Percentiles rank a stretch among this genome's conserved stretches.
Evolutionary conservation across 2,329 filamentous ascomycete species (phyloP).

Genomic region (Geosmithia flava): DNA sequence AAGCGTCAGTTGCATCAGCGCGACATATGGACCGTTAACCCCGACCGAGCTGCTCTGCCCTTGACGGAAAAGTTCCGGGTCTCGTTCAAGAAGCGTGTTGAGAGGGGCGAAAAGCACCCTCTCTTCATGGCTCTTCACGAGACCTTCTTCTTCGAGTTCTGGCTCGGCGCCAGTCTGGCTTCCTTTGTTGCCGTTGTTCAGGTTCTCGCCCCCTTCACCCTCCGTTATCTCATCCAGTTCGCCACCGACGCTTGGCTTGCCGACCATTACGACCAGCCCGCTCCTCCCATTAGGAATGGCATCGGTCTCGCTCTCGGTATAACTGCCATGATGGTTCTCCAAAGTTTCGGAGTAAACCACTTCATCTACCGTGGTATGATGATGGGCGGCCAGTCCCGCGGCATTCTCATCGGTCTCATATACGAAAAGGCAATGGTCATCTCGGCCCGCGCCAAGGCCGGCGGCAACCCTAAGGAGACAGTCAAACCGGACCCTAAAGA

Average conservation of each 20-base stretch:
- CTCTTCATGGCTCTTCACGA: constrained; percentile 76
- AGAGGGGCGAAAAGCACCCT: constrained; percentile 58
- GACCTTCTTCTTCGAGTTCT: constrained; percentile 74
- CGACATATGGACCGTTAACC: constrained; percentile 86
- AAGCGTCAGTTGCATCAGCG: constrained; percentile 69
- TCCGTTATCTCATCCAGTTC: constrained; percentile 80
- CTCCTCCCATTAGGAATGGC: constrained; percentile 61
- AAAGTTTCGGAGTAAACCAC: constrained; percentile 74
- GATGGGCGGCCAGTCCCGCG: constrained; percentile 73
- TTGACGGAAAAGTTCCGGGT: constrained; percentile 54
- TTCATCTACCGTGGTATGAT: constrained; percentile 92
- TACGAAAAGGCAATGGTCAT: constrained; percentile 90
- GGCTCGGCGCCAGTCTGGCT: constrained; percentile 69
- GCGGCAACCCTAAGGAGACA: constrained; percentile 33
- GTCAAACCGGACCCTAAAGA: constrained; percentile 19
- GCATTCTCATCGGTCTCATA: constrained; percentile 71
- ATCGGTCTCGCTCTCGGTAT: constrained; percentile 78
- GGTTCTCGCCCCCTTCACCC: constrained; percentile 72
- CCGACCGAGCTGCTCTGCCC: constrained; percentile 58
- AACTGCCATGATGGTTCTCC: constrained; percentile 70
- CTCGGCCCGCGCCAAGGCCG: constrained; percentile 78
- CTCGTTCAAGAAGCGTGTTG: constrained; percentile 57
- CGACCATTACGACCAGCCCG: constrained; percentile 29
- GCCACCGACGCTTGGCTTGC: constrained; percentile 69
- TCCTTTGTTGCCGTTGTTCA: constrained; percentile 62